Conservation (phyloP, 768 basidiomycete genomes). For the Calocybe cyanea region DNA sequence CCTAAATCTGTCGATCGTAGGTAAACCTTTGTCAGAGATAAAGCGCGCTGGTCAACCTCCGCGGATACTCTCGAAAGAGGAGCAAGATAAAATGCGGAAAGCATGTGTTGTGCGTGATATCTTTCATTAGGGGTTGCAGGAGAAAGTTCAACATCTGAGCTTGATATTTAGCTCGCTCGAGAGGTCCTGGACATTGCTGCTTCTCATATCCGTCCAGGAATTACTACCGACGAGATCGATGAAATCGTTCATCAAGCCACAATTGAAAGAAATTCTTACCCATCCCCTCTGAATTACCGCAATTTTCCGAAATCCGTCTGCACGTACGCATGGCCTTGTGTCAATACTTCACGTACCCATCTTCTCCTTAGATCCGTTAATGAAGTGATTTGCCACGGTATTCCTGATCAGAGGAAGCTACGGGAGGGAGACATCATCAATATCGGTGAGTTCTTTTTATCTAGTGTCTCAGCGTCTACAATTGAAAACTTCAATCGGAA, state of each 20-base stretch:
- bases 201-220: slow-evolving; percentile 80
- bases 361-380: slow-evolving; percentile 68
- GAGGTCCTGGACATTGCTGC: slow-evolving; percentile 95
- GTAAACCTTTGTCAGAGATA: slow-evolving; percentile 56
- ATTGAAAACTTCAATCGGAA: slow-evolving; percentile 27
- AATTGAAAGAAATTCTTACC: slow-evolving; percentile 89
- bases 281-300: slow-evolving; percentile 89
- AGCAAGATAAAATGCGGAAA: slow-evolving; percentile 86
- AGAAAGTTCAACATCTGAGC: background rate
- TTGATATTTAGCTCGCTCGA: slow-evolving; percentile 60
- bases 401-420: slow-evolving; percentile 81
- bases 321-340: slow-evolving; percentile 58
- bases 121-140: background rate
- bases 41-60: slow-evolving; percentile 57
- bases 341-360: background rate
- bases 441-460: slow-evolving; percentile 53
- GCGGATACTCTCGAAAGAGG: slow-evolving; percentile 61
- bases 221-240: slow-evolving; percentile 95
- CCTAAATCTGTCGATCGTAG: slow-evolving; percentile 30
- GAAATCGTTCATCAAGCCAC: slow-evolving; percentile 89
- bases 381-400: slow-evolving; percentile 96
- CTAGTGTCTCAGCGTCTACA: background rate
- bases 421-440: slow-evolving; percentile 96
- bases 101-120: slow-evolving; percentile 70
- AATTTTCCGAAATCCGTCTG: slow-evolving; percentile 94